Evolutionary conservation across 129 eudicot genomes (phyloP).

Genomic region (Apium graveolens): DNA sequence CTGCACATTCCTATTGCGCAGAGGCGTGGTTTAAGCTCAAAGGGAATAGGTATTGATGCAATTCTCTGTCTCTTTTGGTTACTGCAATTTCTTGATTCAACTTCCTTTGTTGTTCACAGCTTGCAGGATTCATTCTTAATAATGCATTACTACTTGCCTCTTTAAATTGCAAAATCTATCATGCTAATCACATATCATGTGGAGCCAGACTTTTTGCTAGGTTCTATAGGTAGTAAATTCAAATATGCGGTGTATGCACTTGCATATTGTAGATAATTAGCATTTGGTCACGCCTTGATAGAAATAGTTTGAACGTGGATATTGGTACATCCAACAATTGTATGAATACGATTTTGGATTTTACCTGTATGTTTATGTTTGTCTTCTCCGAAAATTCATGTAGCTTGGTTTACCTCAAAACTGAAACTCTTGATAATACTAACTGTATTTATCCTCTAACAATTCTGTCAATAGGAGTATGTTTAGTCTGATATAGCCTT

Average conservation of each 20-base stretch:
- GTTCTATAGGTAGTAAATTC: background rate
- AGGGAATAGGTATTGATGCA: slow-evolving; percentile 45
- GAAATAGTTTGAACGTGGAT: background rate
- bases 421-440: background rate
- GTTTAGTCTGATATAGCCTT: background rate
- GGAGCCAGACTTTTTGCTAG: background rate
- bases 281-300: background rate
- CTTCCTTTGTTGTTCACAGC: background rate
- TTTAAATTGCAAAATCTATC: background rate
- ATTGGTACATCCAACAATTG: background rate
- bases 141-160: background rate
- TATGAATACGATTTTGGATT: background rate
- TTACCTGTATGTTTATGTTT: background rate
- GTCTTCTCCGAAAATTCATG: background rate
- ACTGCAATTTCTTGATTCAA: background rate
- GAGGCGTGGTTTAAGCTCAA: slow-evolving; percentile 67
- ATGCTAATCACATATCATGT: background rate
- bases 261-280: background rate
- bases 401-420: background rate
- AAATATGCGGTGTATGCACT: background rate
- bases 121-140: background rate
- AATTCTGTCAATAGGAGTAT: background rate
- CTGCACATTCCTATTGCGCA: slow-evolving; percentile 54
- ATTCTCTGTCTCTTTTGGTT: background rate
- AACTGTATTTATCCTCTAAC: background rate